Percentiles rank a stretch among this genome's conserved stretches.
Conservation (phyloP, 2,329 filamentous ascomycete genomes). For the Amauroascus niger region DNA sequence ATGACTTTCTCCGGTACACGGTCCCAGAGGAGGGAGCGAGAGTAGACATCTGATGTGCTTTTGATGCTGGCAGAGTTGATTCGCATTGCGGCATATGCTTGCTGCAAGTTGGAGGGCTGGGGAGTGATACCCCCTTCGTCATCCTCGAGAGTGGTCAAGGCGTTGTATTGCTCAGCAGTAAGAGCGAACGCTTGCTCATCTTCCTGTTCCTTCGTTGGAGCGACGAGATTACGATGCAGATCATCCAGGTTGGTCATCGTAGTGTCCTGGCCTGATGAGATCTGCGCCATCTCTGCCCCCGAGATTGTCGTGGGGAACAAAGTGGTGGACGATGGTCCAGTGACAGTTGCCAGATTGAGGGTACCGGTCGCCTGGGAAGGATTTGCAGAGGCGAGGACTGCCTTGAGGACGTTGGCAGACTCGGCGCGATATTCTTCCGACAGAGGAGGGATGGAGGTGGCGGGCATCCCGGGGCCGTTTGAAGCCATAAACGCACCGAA, state of each 20-base stretch:
- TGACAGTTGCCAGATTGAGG: conserved; percentile 29
- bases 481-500: conserved; percentile 94
- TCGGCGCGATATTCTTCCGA: conserved; percentile 41
- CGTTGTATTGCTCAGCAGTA: conserved; percentile 79
- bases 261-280: conserved; percentile 25
- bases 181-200: conserved; percentile 81
- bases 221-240: conserved; percentile 58
- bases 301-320: conserved; percentile 29
- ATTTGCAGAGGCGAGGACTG: conserved; percentile 35
- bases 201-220: conserved; percentile 73
- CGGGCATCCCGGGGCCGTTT: conserved; percentile 56
- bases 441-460: conserved; percentile 46
- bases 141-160: conserved; percentile 61
- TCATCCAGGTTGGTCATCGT: conserved; percentile 46
- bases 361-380: conserved; percentile 44
- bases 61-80: conserved; percentile 42
- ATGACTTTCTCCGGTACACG: conserved; percentile 88
- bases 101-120: conserved; percentile 37
- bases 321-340: conserved; percentile 17
- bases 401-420: conserved; percentile 40
- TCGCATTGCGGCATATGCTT: conserved; percentile 72
- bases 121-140: conserved; percentile 30
- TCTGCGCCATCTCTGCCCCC: conserved; percentile 33
- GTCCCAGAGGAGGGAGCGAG: conserved; percentile 85
- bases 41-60: conserved; percentile 78